Base-by-base conservation (phyloP, 2,329 filamentous ascomycete species). In the Amauroascus verrucosus region DNA sequence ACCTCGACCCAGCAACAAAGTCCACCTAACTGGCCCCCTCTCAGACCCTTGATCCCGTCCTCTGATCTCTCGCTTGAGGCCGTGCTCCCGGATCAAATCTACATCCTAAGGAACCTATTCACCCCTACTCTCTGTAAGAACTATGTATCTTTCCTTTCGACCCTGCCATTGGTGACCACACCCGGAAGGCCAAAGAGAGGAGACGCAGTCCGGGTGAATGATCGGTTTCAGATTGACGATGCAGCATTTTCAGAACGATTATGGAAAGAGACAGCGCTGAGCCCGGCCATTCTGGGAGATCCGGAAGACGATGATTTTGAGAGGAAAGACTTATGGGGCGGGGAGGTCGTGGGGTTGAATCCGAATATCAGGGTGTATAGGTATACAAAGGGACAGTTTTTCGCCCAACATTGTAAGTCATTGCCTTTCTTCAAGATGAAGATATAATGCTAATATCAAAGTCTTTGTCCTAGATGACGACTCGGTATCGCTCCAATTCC, bases 321-420 rank as follows among this genome's bases (percentile, higher is more conserved):
- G 24, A 65, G 67, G 32, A 64, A 59, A 16, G 62, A 70, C 22
- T 63, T 75, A 45, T 95, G 88, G 87, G 88, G 86, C 54, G 89
- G 89, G 26, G 78, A 88, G 48, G 81, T 87, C 0, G 72, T 94
- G n/a, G 89, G 89, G 0, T 71, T 96, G 56, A 95, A 88, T 67
- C 82, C 87, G 7, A 94, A 94, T 60, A 94, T 96, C 53, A 78
- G 91, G 32, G 81, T 96, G 28, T 96, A 96, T 71, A 80, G 90
- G 20, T 96, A 96, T 68, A 80, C 78, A 0, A 80, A 84, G 59
- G 88, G 87, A 0, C 89, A 96, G 65, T 95, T 90, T 67, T 96
- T 96, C 66, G 89, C 89, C 64, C 84, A 87, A 62, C 91, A 96
- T 67, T 96, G 88, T 91, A 78, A 62, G 84, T 78, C 40, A 43